Base-by-base conservation (phyloP, 768 basidiomycete genomes). In the Lactarius psammicola region DNA sequence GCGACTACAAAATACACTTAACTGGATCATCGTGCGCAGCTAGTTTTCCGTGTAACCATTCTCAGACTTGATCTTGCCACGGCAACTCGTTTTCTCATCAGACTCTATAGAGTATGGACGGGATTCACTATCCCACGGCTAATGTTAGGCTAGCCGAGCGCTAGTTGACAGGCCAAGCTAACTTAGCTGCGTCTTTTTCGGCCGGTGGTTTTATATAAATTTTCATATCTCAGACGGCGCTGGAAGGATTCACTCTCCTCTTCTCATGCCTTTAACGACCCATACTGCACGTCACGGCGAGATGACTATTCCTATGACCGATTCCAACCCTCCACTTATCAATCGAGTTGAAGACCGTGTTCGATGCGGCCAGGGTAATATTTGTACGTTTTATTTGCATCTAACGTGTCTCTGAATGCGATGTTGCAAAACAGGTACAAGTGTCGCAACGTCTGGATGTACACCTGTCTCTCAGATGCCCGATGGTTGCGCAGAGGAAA, bases 261-360 rank as follows among this genome's bases (percentile, higher is more conserved):
- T 49, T 49, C 34, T 31, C 54, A 65, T 36, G 59, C 55, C 54
- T 9, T n/a, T 65, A 9, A 65, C n/a, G 64, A 65, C 55, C 34
- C 36, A 44, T 34, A 40, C 28, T 65, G 28, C 54, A 56, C 13
- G 34, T 23, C 60, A 61, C 59, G 3, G 36, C 56, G 55, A 65
- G 56, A 65, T 11, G 64, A 40, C 54, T 11, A 30, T 40, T 3
- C 34, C 60, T 26, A 65, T 55, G 55, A 56, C n/a, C 40, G 60
- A 54, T 18, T 34, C 54, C 26, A 23, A 51, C 13, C 2, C n/a
- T n/a, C 56, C 30, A 20, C 53, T 26, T 34, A 56, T 56, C 2
- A 30, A 38, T 26, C 26, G 20, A 23, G 20, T 8, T 18, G 31
- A n/a, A 54, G 40, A 23, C 9, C 13, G n/a, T 9, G n/a, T 55